A percentile compares a stretch with the other conserved stretches of the same genome.
phyloP scores from a whole-genome alignment of 2,329 filamentous ascomycete species.

The Sporothrix inflata region DNA sequence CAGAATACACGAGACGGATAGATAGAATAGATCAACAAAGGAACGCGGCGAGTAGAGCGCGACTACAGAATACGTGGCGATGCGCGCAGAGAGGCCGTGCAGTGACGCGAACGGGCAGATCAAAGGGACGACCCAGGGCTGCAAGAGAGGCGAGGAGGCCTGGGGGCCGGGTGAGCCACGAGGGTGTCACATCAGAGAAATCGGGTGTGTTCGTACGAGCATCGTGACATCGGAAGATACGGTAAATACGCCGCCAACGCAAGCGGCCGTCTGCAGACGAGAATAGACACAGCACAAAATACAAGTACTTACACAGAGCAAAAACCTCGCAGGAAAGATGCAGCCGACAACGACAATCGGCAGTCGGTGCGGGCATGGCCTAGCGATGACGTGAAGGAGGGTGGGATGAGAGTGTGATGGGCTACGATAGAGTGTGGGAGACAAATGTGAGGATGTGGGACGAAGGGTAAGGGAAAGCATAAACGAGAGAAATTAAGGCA shows the following conservation, averaged over 20 bases:
- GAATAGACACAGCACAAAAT: neutral
- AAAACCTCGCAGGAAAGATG: constrained; percentile 13
- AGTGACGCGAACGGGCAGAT: constrained; percentile 6
- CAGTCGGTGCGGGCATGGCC: constrained; percentile 7
- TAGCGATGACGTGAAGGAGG: constrained; percentile 8
- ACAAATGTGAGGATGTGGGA: neutral
- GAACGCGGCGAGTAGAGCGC: neutral
- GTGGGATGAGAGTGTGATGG: constrained; percentile 12
- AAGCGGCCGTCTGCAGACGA: neutral
- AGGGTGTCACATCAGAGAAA: neutral
- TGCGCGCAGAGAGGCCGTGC: neutral
- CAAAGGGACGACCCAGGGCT: neutral
- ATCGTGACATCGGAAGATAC: constrained; percentile 2
- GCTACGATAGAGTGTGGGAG: neutral
- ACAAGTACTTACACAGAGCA: neutral
- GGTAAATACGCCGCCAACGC: neutral
- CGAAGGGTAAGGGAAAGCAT: constrained; percentile 3
- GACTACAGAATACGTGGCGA: neutral
- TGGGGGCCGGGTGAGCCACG: neutral
- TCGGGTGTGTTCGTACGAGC: neutral
- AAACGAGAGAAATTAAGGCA: constrained; percentile 3
- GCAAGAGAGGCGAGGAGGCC: neutral
- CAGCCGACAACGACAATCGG: constrained; percentile 12
- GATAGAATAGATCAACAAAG: constrained; percentile 2
- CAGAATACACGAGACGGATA: neutral